Evolutionary conservation across 1,139 yeast genomes (phyloP), one percentile per base, ranked within the genome.

Genomic region (Nakaseomyces sp.): DNA sequence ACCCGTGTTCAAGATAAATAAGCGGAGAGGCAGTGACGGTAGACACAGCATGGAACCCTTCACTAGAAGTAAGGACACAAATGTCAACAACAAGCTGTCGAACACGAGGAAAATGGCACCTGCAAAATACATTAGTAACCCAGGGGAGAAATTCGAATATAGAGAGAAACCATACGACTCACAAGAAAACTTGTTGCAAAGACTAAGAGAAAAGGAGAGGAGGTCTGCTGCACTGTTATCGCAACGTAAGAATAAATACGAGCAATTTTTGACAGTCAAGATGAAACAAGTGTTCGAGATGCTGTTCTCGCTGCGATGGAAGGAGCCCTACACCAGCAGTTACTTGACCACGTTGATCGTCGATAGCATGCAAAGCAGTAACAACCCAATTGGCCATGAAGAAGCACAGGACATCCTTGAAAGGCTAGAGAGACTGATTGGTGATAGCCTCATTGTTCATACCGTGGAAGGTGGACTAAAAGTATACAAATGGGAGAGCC

Each of bases 181-280:
- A 9, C 61, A 57, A 43, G 40, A 41, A 2, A 51, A 50, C 45
- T 50, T 52, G 12, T 40, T 61, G 31, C 55, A 53, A 29, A 49
- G 63, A 36, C 47, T 61, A 13, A 48, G 62, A 13, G 56, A 52
- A 32, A 55, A 55, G 25, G 63, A 60, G 37, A 50, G 56, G 35
- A 48, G 54, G 18, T 57, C 63, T 0, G 50, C 56, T 2, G 55
- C 54, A 8, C 35, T 58, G 16, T 43, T 60, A 18, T 50, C 54
- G 3, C 57, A 58, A 38, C 47, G 60, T 1, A 69, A 72, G 48
- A 47, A 55, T 22, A 66, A 66, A 40, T 66, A 73, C 47, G 53
- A 67, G 5, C 50, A 57, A 19, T 73, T 66, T 48, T 53, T 77
- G 10, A 52, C 60, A 5, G 69, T 72, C 4, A 77, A 76, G 51